Conservation (phyloP, 768 basidiomycete species). For the Roridomyces roridus region DNA sequence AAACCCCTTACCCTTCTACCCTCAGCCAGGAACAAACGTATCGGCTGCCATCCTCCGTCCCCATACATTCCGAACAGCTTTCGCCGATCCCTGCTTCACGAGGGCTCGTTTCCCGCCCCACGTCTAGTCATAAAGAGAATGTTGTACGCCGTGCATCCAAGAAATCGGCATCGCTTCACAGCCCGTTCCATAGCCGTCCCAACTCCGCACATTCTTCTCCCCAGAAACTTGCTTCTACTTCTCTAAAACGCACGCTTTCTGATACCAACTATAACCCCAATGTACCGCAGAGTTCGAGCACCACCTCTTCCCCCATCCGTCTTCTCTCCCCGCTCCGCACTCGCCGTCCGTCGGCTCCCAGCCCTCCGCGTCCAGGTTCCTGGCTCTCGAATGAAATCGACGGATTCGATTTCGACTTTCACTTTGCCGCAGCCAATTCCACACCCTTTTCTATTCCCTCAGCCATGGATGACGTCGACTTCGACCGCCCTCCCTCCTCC, state of each 20-base stretch:
- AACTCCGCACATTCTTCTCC: conserved; percentile 46
- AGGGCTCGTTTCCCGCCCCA: conserved; percentile 38
- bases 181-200: conserved; percentile 54
- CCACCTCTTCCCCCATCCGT: conserved; percentile 21
- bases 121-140: conserved; percentile 30
- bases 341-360: conserved; percentile 29
- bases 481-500: conserved; percentile 30
- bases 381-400: conserved; percentile 13
- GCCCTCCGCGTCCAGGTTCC: conserved; percentile 14
- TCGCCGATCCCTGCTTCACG: conserved; percentile 49
- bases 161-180: conserved; percentile 37
- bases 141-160: conserved; percentile 9
- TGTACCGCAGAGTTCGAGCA: conserved; percentile 24
- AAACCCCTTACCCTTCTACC: conserved; percentile 32
- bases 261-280: conserved; percentile 25
- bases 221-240: conserved; percentile 17
- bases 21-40: conserved; percentile 32
- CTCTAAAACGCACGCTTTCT: conserved; percentile 47
- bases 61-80: conserved; percentile 37
- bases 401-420: conserved; percentile 8
- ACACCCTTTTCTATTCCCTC: conserved; percentile 17
- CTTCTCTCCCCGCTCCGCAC: conserved; percentile 13
- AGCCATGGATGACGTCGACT: conserved; percentile 22
- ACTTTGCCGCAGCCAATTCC: conserved; percentile 13
- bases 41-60: conserved; percentile 30